Conservation (phyloP, 352 stramenopile genomes). For the Phytophthora lateralis region DNA sequence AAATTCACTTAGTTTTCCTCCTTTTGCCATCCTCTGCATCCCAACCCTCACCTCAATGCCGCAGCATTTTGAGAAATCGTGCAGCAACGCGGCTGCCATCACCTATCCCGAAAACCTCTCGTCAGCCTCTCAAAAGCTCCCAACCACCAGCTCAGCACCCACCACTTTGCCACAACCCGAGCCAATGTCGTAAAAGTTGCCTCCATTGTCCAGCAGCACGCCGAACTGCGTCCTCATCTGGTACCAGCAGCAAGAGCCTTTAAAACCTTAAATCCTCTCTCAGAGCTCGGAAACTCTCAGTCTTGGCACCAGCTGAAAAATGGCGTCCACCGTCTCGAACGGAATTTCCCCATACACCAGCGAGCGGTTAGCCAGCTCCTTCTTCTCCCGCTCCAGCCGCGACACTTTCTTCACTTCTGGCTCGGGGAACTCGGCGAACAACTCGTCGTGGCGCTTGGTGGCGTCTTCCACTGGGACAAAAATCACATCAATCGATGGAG, state of each 20-base stretch:
- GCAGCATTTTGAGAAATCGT: conserved; percentile 71
- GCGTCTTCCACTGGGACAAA: conserved; percentile 48
- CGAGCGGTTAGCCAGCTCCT: conserved; percentile 64
- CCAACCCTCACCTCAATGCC: conserved; percentile 50
- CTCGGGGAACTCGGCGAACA: conserved; percentile 59
- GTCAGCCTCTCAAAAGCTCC: neutral
- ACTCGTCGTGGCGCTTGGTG: conserved; percentile 43
- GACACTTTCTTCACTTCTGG: conserved; percentile 60
- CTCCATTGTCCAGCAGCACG: conserved; percentile 60
- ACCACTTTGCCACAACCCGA: conserved; percentile 80
- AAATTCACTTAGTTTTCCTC: neutral
- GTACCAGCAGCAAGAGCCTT: neutral
- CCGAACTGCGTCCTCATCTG: conserved; percentile 69
- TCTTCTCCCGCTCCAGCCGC: conserved; percentile 66
- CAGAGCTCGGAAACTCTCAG: neutral
- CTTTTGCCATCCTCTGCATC: neutral
- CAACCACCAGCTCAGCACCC: conserved; percentile 5
- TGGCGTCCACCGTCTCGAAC: conserved; percentile 56
- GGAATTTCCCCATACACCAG: conserved; percentile 72
- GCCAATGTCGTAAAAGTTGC: conserved; percentile 75
- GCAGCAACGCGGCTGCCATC: conserved; percentile 60
- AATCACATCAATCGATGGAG: conserved; percentile 1
- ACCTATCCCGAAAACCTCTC: conserved; percentile 30
- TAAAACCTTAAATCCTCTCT: neutral
- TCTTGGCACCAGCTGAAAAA: conserved; percentile 58